Conservation (phyloP, 139 green algal species). For the Eudorina sp. region DNA sequence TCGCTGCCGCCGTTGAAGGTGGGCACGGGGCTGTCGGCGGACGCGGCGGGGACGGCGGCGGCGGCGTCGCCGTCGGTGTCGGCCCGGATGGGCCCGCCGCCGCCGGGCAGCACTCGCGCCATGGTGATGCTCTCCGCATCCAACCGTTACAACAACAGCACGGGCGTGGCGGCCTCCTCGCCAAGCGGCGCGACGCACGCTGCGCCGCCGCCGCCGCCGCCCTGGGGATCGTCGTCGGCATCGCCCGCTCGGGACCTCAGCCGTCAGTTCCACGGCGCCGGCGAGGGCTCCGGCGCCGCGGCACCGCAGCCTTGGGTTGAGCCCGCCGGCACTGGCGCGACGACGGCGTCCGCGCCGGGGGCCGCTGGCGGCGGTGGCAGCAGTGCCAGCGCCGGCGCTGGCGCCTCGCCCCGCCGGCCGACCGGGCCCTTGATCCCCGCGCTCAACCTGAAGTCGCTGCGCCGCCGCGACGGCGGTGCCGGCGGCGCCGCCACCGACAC, state of each 20-base stretch:
- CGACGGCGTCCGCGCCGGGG: no score
- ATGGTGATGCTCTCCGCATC: constrained; percentile 40
- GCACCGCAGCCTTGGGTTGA: background rate
- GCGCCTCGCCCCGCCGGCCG: no score
- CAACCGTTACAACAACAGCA: background rate
- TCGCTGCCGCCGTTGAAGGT: constrained; percentile 5
- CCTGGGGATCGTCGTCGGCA: background rate
- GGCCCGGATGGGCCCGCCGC: background rate
- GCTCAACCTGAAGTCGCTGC: constrained; percentile 34
- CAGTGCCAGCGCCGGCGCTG: background rate
- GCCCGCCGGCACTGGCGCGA: background rate
- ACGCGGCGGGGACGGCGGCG: background rate
- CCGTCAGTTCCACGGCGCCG: background rate
- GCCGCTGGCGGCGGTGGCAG: background rate
- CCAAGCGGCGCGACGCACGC: background rate
- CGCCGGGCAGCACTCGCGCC: constrained; percentile 8
- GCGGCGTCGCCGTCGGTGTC: background rate
- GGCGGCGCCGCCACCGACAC: background rate
- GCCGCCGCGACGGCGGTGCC: background rate
- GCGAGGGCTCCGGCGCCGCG: background rate
- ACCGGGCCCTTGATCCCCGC: background rate
- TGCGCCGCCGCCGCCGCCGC: background rate
- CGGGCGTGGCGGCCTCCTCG: background rate
- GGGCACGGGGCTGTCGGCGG: background rate
- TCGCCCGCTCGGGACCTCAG: background rate